A percentile compares a stretch with the other conserved stretches of the same genome.
These are phyloP conservation scores for Porphyra umbilicalis DNA, from an alignment of 31 red algal genomes.

Conservation along the genomic window DNA sequence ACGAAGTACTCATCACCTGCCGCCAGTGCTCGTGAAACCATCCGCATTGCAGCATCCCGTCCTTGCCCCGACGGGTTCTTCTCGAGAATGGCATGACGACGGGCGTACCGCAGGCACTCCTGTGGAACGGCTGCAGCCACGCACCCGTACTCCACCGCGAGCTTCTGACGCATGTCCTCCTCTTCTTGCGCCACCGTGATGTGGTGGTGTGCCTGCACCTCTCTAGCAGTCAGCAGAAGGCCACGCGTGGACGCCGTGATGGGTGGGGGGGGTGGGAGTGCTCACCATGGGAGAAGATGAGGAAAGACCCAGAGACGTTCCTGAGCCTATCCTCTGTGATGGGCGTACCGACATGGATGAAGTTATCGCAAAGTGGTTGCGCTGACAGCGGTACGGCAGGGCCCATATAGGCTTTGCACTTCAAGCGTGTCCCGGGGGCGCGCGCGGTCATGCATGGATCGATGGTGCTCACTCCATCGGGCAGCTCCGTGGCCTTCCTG, in stretches of 20 bases:
- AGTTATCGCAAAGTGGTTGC: background rate
- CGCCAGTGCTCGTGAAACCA: background rate
- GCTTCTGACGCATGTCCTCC: background rate
- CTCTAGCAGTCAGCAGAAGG: background rate
- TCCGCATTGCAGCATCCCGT: background rate
- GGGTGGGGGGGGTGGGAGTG: background rate
- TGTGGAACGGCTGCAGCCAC: background rate
- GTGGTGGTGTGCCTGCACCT: background rate
- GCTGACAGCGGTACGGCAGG: background rate
- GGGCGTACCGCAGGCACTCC: background rate
- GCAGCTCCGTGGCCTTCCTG: background rate
- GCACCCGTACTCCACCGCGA: background rate
- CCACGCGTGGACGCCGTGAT: background rate
- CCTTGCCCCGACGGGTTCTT: background rate
- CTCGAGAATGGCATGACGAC: background rate
- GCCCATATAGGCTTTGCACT: background rate
- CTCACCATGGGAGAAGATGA: background rate
- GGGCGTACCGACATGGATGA: too few relatives aligned
- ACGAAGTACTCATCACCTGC: background rate
- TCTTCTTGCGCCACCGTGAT: background rate
- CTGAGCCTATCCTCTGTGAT: too few relatives aligned
- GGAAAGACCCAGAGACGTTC: too few relatives aligned
- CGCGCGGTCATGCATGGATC: background rate
- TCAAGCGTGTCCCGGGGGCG: background rate
- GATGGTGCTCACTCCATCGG: background rate